Evolutionary conservation across 2,329 filamentous ascomycete genomes (phyloP).

Genomic region (Berkeleyomyces basicola): DNA sequence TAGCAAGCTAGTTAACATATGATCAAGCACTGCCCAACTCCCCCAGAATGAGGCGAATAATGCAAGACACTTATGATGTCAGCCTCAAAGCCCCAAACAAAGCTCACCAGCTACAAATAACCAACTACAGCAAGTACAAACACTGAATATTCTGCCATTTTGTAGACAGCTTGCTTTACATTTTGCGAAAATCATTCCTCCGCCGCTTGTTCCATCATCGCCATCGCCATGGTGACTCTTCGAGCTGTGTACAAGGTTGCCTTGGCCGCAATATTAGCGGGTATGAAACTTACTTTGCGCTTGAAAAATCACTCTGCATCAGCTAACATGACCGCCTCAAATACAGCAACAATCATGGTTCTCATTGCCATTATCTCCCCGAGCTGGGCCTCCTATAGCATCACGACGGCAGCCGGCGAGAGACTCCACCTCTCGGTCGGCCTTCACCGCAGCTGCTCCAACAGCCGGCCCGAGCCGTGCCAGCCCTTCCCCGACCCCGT

Average conservation of each 20-base stretch:
- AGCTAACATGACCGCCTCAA: background rate
- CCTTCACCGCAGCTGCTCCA: constrained; percentile 67
- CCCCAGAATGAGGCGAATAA: background rate
- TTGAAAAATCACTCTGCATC: background rate
- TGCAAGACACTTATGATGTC: background rate
- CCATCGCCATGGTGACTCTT: background rate
- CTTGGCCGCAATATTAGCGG: constrained; percentile 1
- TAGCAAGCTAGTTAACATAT: background rate
- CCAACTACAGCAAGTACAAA: background rate
- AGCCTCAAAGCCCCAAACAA: background rate
- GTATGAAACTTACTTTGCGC: background rate
- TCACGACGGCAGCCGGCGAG: constrained; percentile 31
- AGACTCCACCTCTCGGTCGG: constrained; percentile 48
- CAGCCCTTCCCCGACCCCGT: constrained; percentile 46
- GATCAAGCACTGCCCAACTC: background rate
- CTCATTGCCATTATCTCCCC: constrained; percentile 52
- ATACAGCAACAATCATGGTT: constrained; percentile 51
- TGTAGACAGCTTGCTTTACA: background rate
- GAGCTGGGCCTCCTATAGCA: constrained; percentile 52
- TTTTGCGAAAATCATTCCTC: background rate
- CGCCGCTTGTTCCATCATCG: background rate
- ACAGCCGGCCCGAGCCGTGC: constrained; percentile 30
- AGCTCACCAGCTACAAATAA: background rate
- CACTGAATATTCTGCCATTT: background rate
- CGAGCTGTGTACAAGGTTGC: constrained; percentile 3